Conservation (phyloP, 2,329 filamentous ascomycete species). For the Phoma sp. region DNA sequence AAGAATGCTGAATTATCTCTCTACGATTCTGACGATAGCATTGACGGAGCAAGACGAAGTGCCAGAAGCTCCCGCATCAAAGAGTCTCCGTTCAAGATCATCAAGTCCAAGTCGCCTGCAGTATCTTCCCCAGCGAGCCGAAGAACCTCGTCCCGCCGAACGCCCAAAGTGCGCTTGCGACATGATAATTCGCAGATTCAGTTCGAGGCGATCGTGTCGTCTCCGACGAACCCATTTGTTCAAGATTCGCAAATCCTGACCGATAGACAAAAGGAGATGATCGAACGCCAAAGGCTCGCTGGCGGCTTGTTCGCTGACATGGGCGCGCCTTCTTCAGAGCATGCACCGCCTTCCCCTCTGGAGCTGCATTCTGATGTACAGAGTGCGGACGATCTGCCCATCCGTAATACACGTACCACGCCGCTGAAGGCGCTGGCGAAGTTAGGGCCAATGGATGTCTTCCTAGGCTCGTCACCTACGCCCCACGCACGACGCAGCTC, state of each 20-base stretch:
- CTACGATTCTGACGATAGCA: slow-evolving; percentile 49
- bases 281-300: slow-evolving; percentile 70
- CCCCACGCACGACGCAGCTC: slow-evolving; percentile 38
- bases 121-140: slow-evolving; percentile 26
- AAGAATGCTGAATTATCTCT: slow-evolving; percentile 32
- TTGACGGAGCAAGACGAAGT: slow-evolving; percentile 17
- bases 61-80: slow-evolving; percentile 32
- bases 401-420: slow-evolving; percentile 30
- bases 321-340: slow-evolving; percentile 26
- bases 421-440: slow-evolving; percentile 33
- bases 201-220: slow-evolving; percentile 72
- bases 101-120: slow-evolving; percentile 36
- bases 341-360: slow-evolving; percentile 30
- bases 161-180: slow-evolving; percentile 62
- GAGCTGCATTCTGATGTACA: slow-evolving; percentile 39
- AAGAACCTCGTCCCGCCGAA: slow-evolving; percentile 34
- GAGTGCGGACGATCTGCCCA: slow-evolving; percentile 32
- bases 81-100: slow-evolving; percentile 37
- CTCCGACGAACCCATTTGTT: slow-evolving; percentile 53
- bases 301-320: slow-evolving; percentile 72
- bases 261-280: slow-evolving; percentile 78
- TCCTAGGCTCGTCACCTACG: slow-evolving; percentile 46
- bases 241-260: slow-evolving; percentile 77
- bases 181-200: slow-evolving; percentile 85
- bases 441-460: slow-evolving; percentile 44